Evolutionary conservation across 495 filamentous ascomycete species (phyloP).

Genomic region (Aspergillus cristatus): DNA sequence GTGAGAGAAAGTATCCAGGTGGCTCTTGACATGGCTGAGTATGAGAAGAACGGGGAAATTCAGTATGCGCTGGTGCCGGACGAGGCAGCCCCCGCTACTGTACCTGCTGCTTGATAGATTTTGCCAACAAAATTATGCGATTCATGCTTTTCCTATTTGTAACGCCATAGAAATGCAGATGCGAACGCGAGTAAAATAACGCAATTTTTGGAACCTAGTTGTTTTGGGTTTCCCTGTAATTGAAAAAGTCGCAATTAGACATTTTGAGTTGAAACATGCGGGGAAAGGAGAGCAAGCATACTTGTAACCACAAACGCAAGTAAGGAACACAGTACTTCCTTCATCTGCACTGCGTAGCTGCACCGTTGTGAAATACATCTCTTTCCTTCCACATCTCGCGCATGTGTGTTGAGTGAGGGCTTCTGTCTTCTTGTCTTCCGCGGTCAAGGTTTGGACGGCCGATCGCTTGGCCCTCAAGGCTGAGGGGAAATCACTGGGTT

Average conservation of each 20-base stretch:
- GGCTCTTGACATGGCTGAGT: conserved; percentile 96
- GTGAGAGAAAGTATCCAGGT: conserved; percentile 93
- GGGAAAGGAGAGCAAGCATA: conserved; percentile 34
- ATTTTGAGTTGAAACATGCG: conserved; percentile 9
- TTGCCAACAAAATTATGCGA: conserved; percentile 14
- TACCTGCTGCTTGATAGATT: conserved; percentile 28
- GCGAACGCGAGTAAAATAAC: conserved; percentile 8
- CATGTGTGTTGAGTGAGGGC: conserved; percentile 64
- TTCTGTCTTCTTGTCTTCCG: conserved; percentile 69
- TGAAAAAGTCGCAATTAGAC: background rate
- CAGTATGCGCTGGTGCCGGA: conserved; percentile 89
- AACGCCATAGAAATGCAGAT: conserved; percentile 15
- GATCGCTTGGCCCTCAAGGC: conserved; percentile 74
- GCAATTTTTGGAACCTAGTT: conserved; percentile 21
- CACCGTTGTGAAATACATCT: conserved; percentile 76
- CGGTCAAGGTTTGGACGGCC: conserved; percentile 71
- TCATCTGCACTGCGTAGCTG: conserved; percentile 92
- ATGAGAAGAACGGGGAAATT: conserved; percentile 76
- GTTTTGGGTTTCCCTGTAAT: conserved; percentile 30
- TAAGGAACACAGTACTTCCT: conserved; percentile 84
- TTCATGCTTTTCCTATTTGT: conserved; percentile 16
- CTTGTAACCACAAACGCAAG: conserved; percentile 78
- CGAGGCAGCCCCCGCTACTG: conserved; percentile 18
- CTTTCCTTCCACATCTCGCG: conserved; percentile 66
- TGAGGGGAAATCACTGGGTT: conserved; percentile 80